Base-by-base conservation (phyloP, 2,329 filamentous ascomycete genomes). In the Proliferodiscus dingleyae region DNA sequence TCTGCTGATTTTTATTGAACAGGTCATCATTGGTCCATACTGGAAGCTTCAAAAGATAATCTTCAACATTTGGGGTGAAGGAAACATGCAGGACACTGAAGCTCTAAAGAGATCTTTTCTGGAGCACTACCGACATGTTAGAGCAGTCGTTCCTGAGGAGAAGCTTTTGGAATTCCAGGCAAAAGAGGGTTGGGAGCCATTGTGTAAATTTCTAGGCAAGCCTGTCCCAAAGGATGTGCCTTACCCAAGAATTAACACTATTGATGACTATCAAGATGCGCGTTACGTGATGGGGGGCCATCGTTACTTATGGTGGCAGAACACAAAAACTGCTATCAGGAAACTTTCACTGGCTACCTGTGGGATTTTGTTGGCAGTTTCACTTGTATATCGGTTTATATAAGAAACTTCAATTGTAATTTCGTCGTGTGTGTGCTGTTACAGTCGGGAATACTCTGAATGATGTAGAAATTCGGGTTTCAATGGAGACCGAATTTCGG, bases 151-250 rank as follows among this genome's bases (percentile, higher is more conserved):
- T 9, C 37, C 37, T 1, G 3, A 18, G 21, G 18, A 39, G 5
- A 39, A 39, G 11, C n/a, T 42, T 1, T 42, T 42, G 40, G 40
- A 42, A 13, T 42, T 42, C 22, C 18, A 32, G 2, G 16, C 22
- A 3, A 2, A 15, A 18, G 42, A 45, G 26, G 42, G 42, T 10
- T 45, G 42, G 42, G 34, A 39, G 24, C 42, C 42, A 21, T 28
- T 45, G 4, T 45, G 42, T 19, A 24, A 39, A 34, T 45, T 45
- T 21, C 34, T 45, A 2, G 42, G 42, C 6, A 16, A 45, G 24
- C 1, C 11, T 9, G 13, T 23, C 13, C 34, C 34, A 4, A 21
- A 22, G 8, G 22, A 21, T 18, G 34, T 8, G 26, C 26, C 26
- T 28, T 28, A 28, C 13, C 26, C 26, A 28, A 28, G 26, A 28